Evolutionary conservation across 2,329 filamentous ascomycete species (phyloP).

Genomic region (Verticillium klebahnii): DNA sequence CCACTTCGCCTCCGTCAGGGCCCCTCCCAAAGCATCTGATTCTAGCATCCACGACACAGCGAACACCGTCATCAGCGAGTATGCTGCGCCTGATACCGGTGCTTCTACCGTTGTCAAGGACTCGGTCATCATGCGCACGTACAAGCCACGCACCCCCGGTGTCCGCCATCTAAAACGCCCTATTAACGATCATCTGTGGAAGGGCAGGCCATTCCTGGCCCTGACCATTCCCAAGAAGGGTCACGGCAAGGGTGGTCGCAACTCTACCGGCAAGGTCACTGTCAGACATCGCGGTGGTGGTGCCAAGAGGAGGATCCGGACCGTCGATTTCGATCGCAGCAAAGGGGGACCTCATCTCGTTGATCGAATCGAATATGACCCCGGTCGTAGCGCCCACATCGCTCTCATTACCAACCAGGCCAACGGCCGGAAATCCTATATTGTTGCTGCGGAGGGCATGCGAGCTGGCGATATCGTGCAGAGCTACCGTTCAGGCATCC

Average conservation of each 20-base stretch:
- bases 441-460: conserved; percentile 92
- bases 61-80: conserved; percentile 13
- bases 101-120: conserved; percentile 21
- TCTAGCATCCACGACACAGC: conserved; percentile 13
- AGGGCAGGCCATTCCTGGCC: conserved; percentile 75
- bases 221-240: conserved; percentile 92
- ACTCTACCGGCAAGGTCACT: conserved; percentile 79
- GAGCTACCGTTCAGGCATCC: conserved; percentile 88
- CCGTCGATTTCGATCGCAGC: conserved; percentile 80
- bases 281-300: conserved; percentile 91
- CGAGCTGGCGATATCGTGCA: conserved; percentile 86
- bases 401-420: conserved; percentile 74
- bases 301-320: conserved; percentile 85
- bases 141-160: conserved; percentile 91
- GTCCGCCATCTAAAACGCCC: conserved; percentile 85
- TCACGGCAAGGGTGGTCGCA: conserved; percentile 87
- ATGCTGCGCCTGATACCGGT: conserved; percentile 8
- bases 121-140: conserved; percentile 64
- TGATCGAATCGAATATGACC: conserved; percentile 94
- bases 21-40: neutral
- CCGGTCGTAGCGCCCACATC: conserved; percentile 88
- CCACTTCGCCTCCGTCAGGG: neutral
- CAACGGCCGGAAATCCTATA: conserved; percentile 78
- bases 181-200: conserved; percentile 96
- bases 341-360: conserved; percentile 79